Conservation (phyloP, 2,329 filamentous ascomycete species). For the Penicillium sp. region DNA sequence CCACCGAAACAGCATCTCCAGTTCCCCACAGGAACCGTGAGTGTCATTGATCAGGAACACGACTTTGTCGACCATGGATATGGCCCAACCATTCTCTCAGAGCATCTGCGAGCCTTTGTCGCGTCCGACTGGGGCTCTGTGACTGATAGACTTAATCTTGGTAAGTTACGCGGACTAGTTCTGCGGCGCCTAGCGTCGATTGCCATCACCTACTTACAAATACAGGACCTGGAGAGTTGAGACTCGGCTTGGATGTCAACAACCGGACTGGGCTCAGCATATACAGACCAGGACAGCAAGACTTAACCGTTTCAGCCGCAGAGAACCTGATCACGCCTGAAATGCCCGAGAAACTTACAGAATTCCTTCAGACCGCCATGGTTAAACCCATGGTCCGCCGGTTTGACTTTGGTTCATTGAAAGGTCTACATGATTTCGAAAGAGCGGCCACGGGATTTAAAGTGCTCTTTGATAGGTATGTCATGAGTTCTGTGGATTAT, state of each 20-base stretch:
- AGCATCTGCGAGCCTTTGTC: constrained; percentile 74
- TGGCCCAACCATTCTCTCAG: constrained; percentile 73
- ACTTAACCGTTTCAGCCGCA: constrained; percentile 76
- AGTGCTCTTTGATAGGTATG: constrained; percentile 71
- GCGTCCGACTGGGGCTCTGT: constrained; percentile 78
- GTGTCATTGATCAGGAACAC: constrained; percentile 73
- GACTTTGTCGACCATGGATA: constrained; percentile 59
- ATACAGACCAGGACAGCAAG: constrained; percentile 73
- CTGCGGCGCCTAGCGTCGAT: too few species aligned
- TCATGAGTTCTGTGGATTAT: not conserved
- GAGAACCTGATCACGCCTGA: constrained; percentile 69
- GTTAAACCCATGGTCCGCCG: constrained; percentile 70
- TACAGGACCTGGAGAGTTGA: constrained; percentile 70
- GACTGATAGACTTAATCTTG: constrained; percentile 81
- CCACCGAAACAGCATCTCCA: constrained; percentile 39
- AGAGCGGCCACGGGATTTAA: constrained; percentile 77
- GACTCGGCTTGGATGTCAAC: constrained; percentile 67
- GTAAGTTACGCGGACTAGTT: constrained; percentile 39
- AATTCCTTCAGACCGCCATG: constrained; percentile 64
- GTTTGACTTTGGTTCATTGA: constrained; percentile 68
- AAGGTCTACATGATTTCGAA: constrained; percentile 75
- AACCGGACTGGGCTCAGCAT: constrained; percentile 68
- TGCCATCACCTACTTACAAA: constrained; percentile 20
- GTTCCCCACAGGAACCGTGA: constrained; percentile 43
- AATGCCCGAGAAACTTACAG: constrained; percentile 64